Base-by-base conservation (phyloP, 768 basidiomycete genomes). In the Russula compacta region DNA sequence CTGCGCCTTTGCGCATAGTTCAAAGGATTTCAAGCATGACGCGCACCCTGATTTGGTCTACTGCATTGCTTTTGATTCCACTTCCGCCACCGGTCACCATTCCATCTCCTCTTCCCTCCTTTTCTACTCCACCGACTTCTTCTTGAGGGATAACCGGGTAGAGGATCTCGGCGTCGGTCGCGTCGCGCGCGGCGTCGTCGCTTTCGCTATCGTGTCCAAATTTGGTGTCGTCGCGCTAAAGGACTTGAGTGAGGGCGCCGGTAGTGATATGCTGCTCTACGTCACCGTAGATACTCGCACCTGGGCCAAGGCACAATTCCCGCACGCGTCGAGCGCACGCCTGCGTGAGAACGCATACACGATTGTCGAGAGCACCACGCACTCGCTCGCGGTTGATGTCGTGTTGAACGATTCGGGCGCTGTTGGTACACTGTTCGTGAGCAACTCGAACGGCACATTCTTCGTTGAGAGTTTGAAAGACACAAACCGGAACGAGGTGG, bases 371-470 rank as follows among this genome's bases (percentile, higher is more conserved):
- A 89, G 87, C 4, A 95, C 92, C 9, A 85, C 86, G 0, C 93
- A 98, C 70, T 98, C 95, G 7, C 80, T 99, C 29, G 92, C 88
- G 4, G 90, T 99, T 42, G 97, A 99, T 69, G 95, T 98, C 49
- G 83, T 95, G 53, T 79, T 90, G 9, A 83, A 85, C 58, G 82
- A 86, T 64, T 72, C 75, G 52, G 75, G 75, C 58, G 72, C 76
- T 10, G 82, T 95, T 46, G 97, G 97, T 2, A 98, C 95, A 2
- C 76, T 99, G 14, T 99, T 98, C 76, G 87, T 95, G 57, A 90
- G 87, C 74, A 97, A 98, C 73, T 92, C 89, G 40, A 95, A 98
- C 67, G 97, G 97, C 4, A 97, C 94, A 14, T 95, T 84, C 73
- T 99, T 98, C 71, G 88, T 93, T 10, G 82, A 95, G 73, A 88